Base-by-base conservation (phyloP, 768 basidiomycete genomes). In the Suillus placidus region DNA sequence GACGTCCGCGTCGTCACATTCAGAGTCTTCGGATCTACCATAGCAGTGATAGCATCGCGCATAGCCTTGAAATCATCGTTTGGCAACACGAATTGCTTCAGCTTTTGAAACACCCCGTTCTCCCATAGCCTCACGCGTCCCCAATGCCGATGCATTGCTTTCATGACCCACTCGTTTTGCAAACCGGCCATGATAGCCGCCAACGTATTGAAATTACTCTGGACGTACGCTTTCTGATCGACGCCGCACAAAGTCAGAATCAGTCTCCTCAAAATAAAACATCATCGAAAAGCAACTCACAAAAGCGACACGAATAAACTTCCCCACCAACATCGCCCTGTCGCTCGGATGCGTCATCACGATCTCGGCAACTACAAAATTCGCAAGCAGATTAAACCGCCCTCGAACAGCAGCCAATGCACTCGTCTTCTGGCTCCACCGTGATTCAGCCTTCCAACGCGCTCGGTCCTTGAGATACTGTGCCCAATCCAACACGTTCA, bases 271-370 rank as follows among this genome's bases (percentile, higher is more conserved):
- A 62, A 45, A 45, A 20, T 8, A 49, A 18, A 12, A 12, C 30
- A 42, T 55, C 3, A n/a, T 34, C 38, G 4, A 32, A 61, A 13
- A 20, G 43, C 45, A 32, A 80, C 89, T 74, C 69, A 94, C 94
- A 83, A 88, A 94, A 45, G 95, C 95, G 64, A 97, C 80, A 49
- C 93, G 88, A 67, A 96, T 88, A 74, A 97, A 90, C 78, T 94
- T 95, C 65, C 80, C 80, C 58, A 93, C 85, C 23, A 97, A 78
- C 56, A 82, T 67, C 42, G 82, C 83, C 23, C 95, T 84, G 62
- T 93, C 88, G 62, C 76, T 76, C 6, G 88, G 88, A 10, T 84
- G 83, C 1, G 94, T 91, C 64, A 94, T 78, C 30, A 94, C 84
- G 61, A 97, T 85, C 79, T 97, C 95, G 4, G 92, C 88, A 26